Conservation (phyloP, 2,329 filamentous ascomycete species). For the Aspergillus pseudoterreus region DNA sequence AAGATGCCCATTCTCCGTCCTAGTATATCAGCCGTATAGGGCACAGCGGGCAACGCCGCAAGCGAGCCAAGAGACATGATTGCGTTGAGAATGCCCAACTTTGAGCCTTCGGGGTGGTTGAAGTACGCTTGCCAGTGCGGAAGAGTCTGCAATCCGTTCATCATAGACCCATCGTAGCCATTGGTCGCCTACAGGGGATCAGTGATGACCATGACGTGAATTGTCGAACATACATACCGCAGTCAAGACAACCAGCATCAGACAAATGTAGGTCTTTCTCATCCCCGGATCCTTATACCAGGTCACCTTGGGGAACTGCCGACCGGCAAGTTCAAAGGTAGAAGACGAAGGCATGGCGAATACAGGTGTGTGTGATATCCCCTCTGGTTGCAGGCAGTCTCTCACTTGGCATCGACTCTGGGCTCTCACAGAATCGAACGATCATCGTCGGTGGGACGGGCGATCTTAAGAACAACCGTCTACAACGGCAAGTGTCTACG, state of each 20-base stretch:
- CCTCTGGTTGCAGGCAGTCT: background rate
- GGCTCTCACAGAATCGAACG: background rate
- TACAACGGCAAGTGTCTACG: too few species aligned
- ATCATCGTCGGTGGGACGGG: background rate
- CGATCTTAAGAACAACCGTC: constrained; percentile 1
- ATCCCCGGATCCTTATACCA: constrained; percentile 23
- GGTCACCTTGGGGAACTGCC: constrained; percentile 20
- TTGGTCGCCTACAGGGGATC: constrained; percentile 33
- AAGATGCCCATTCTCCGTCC: constrained; percentile 48
- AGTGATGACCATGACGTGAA: background rate
- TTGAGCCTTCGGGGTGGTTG: constrained; percentile 27
- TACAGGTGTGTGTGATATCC: background rate
- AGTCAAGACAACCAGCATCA: constrained; percentile 19
- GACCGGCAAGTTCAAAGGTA: constrained; percentile 19
- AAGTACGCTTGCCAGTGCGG: constrained; percentile 41
- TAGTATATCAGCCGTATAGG: constrained; percentile 47
- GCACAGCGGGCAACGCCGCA: constrained; percentile 45
- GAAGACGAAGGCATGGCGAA: constrained; percentile 10
- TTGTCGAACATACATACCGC: constrained; percentile 9
- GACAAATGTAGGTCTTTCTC: constrained; percentile 20
- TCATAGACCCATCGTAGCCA: constrained; percentile 50
- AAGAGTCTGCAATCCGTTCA: constrained; percentile 48
- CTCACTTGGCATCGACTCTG: background rate
- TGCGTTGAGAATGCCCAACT: constrained; percentile 44
- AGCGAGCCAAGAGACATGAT: constrained; percentile 51